phyloP scores from a whole-genome alignment of 495 filamentous ascomycete species.

The Hypoxylon perforatum region DNA sequence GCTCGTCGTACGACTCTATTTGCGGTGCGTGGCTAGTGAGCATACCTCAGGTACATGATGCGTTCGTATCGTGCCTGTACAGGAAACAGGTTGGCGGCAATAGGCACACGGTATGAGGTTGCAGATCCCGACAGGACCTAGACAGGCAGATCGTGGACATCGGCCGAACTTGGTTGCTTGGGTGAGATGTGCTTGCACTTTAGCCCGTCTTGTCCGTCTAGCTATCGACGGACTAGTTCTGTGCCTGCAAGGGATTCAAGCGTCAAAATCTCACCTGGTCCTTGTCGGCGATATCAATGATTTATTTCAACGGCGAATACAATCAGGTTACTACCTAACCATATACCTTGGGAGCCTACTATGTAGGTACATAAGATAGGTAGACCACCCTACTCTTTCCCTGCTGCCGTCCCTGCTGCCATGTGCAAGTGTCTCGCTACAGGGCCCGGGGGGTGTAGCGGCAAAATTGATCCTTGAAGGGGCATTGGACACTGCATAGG shows the following conservation, averaged over 20 bases:
- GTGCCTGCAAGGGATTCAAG: conserved; percentile 2
- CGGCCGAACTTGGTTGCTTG: conserved; percentile 10
- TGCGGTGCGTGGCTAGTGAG: conserved; percentile 15
- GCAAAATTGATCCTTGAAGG: conserved; percentile 37
- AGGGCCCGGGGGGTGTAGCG: conserved; percentile 25
- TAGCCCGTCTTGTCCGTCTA: conserved; percentile 14
- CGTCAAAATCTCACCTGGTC: conserved; percentile 8
- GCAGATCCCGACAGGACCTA: conserved; percentile 20
- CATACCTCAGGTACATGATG: conserved; percentile 9
- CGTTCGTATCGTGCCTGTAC: conserved; percentile 23
- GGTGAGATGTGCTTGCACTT: conserved; percentile 8
- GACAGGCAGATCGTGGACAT: conserved; percentile 28
- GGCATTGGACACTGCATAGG: conserved; percentile 29
- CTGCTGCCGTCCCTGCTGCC: conserved; percentile 34
- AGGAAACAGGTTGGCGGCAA: conserved; percentile 24
- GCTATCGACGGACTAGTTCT: conserved; percentile 10
- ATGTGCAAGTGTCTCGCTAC: conserved; percentile 39
- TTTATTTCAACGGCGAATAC: not conserved
- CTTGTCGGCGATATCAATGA: conserved; percentile 11
- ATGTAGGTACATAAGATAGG: not conserved
- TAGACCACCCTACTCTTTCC: too few species aligned
- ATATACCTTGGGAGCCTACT: too few species aligned
- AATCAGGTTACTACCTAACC: not conserved
- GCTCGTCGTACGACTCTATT: conserved; percentile 31
- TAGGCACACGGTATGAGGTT: conserved; percentile 22